Base-by-base conservation (phyloP, 106 monocot genomes). In the Dendrobium officinale region DNA sequence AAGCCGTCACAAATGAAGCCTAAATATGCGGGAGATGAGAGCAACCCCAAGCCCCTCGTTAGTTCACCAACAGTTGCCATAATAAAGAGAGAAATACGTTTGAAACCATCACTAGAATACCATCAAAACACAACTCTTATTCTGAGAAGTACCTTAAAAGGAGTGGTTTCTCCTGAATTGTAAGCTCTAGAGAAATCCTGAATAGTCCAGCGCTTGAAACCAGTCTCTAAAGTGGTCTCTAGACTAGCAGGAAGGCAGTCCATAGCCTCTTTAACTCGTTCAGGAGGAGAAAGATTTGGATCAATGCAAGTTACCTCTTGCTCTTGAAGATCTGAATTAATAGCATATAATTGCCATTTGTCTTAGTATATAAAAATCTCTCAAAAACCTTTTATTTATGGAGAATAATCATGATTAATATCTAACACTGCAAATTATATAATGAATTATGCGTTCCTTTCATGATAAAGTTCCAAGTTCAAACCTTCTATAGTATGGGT, bases 161-260 rank as follows among this genome's bases (percentile, higher is more conserved):
- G 96, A 80, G 91, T 90, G 42, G 79, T 88, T 45, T 93, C 85
- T 78, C 90, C 80, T 67, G 87, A 89, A 56, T 5, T 87, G 55
- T 96, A 96, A 56, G 96, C 91, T 70, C 81, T 88, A 6, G 84
- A 82, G 68, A 88, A 96, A 64, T 96, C 96, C 75, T 76, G 81
- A 79, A 96, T 84, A 10, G 90, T 92, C 93, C 93, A 86, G 10
- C 93, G 85, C 17, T 78, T 82, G 81, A 96, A 93, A 49, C 19
- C 33, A 20, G 75, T 66, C 17, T 1, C 9, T 18, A 77, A 2
- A 7, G 75, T 54, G 31, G 48, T 61, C 33, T 92, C 92, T 26
- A 77, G 17, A 67, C 5, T 33, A 47, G 61, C 22, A 49, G 90
- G 88, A 33, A 96, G 88, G 79, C 93, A 93, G 44, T 77, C 67